phyloP scores from a whole-genome alignment of 106 monocot genomes.

The Dioscorea dumetorum region DNA sequence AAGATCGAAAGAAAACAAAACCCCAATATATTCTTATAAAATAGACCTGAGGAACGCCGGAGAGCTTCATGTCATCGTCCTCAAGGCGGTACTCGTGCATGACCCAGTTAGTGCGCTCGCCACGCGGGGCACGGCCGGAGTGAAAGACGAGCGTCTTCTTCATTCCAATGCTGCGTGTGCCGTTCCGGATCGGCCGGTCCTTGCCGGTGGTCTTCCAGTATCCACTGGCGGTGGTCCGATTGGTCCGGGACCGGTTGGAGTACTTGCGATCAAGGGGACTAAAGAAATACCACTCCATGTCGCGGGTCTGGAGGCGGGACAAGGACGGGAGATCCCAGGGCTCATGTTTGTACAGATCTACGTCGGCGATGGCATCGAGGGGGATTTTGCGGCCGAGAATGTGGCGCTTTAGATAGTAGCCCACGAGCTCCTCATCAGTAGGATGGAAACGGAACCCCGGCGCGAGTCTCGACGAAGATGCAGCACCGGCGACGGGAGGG shows the following conservation, averaged over 20 bases:
- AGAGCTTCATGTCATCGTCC: slow-evolving; percentile 4
- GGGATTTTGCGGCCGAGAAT: slow-evolving; percentile 23
- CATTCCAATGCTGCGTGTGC: slow-evolving; percentile 14
- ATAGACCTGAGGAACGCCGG: slow-evolving; percentile 19
- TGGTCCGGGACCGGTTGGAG: slow-evolving; percentile 24
- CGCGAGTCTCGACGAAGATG: slow-evolving; percentile 14
- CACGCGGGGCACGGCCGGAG: slow-evolving; percentile 24
- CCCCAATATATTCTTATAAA: no score
- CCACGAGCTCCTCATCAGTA: slow-evolving; percentile 71
- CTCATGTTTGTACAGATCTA: slow-evolving; percentile 63
- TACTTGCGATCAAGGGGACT: slow-evolving; percentile 30
- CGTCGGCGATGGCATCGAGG: slow-evolving; percentile 52
- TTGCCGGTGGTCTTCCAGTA: slow-evolving; percentile 59
- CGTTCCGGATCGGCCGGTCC: slow-evolving; percentile 17
- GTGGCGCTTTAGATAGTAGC: slow-evolving; percentile 67
- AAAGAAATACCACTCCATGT: slow-evolving; percentile 55
- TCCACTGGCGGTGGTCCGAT: slow-evolving; percentile 26
- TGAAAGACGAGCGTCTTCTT: slow-evolving; percentile 53
- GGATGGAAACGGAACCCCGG: slow-evolving; percentile 82
- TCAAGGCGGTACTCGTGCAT: slow-evolving; percentile 49
- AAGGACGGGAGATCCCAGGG: slow-evolving; percentile 61
- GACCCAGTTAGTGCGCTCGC: slow-evolving; percentile 42
- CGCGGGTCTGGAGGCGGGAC: slow-evolving; percentile 47
- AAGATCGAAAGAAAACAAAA: neutral
- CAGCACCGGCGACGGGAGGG: neutral